Evolutionary conservation across 768 basidiomycete species (phyloP), one percentile per base, ranked within the genome.

Genomic region (Tulasnella sp.): DNA sequence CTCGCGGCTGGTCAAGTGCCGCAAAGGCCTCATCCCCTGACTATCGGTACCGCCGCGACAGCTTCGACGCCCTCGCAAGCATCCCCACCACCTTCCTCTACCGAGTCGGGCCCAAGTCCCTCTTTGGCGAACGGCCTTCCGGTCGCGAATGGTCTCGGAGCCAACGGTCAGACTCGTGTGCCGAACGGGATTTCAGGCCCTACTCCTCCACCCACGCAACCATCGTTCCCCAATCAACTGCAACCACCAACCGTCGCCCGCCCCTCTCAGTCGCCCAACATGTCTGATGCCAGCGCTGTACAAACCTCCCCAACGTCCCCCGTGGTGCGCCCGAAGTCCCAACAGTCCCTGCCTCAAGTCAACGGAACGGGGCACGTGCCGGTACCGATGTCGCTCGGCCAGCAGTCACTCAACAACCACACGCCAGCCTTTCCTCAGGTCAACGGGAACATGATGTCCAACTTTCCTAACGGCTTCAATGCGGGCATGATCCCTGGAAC

Each of bases 381-480:
- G 40, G 74, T 75, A 6, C 46, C 74, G 14, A 75, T 75, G 74
- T 48, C 74, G 31, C n/a, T 75, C 14, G 31, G 31, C 31, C 74
- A 75, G 40, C 64, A 69, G 64, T 16, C 64, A 0, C 16, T 69
- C 6, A 69, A 28, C 74, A 48, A 75, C 74, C n/a, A 75, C 40
- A 40, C 40, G 40, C 40, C 37, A 28, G 18, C 41, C 37, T 75
- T 42, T 37, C 74, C 46, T 37, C 74, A 75, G 18, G n/a, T 24
- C 24, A 75, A 78, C 48, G 79, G 79, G 31, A 80, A 64, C 60
- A 3, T 72, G 72, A 44, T 75, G 34, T 11, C 42, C 40, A 80
- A 42, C 46, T 44, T 80, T 31, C 72, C 79, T 18, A 80, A 80
- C 48, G 72, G 72, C n/a, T 74, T 54, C 76, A 50, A 50, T 14